Percentiles rank a stretch among this genome's conserved stretches.
These are phyloP conservation scores for Penicillium robsamsonii DNA, from an alignment of 495 filamentous ascomycete species.

Conservation along the genomic window DNA sequence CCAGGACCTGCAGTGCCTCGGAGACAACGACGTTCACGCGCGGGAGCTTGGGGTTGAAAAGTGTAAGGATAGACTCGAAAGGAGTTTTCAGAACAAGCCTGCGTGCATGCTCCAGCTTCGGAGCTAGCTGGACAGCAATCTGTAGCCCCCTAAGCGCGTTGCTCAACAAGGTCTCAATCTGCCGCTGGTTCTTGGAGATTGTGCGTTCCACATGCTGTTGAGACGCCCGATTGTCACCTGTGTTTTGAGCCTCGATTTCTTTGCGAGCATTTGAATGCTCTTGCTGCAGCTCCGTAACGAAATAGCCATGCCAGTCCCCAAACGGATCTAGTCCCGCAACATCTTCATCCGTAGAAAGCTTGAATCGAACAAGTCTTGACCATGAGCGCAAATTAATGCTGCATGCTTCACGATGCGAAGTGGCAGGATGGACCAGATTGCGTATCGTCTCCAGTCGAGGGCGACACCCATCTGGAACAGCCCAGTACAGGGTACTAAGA, in stretches of 20 bases:
- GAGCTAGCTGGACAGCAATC: conserved; percentile 44
- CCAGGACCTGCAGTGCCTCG: conserved; percentile 37
- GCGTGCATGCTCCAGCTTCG: conserved; percentile 35
- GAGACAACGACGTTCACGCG: conserved; percentile 39
- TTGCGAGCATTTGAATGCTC: conserved; percentile 59
- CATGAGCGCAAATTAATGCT: conserved; percentile 79
- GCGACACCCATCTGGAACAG: conserved; percentile 66
- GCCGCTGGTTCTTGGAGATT: conserved; percentile 60
- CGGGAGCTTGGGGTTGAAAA: conserved; percentile 38
- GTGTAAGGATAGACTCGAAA: conserved; percentile 33
- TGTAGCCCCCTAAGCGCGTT: conserved; percentile 54
- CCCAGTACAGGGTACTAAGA: conserved; percentile 85
- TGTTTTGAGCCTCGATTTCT: conserved; percentile 59
- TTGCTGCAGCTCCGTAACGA: conserved; percentile 53
- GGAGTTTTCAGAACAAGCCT: conserved; percentile 37
- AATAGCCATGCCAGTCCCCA: conserved; percentile 64
- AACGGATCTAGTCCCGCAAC: conserved; percentile 55
- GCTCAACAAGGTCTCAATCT: conserved; percentile 57
- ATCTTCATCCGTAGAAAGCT: conserved; percentile 60
- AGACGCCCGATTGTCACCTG: conserved; percentile 41
- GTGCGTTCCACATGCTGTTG: conserved; percentile 52
- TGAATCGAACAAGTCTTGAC: conserved; percentile 73
- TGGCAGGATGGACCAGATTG: conserved; percentile 72
- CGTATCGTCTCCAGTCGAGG: conserved; percentile 70
- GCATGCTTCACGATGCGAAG: conserved; percentile 82